Evolutionary conservation across 106 monocot genomes (phyloP), one percentile per base, ranked within the genome.

Genomic region (Narthecium ossifragum): DNA sequence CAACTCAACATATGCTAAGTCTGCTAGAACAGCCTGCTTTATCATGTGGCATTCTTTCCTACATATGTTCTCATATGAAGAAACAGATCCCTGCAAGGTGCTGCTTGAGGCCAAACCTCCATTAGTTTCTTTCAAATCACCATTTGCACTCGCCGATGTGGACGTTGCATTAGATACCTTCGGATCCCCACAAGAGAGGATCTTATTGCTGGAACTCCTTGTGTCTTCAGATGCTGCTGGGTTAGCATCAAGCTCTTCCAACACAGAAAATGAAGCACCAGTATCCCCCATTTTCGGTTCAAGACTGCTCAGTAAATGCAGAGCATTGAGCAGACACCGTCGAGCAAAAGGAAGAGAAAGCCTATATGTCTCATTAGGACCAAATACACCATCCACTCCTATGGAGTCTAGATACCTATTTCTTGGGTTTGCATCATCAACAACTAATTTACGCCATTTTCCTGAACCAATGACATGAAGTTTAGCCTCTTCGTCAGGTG

Each of bases 291-390:
- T 55, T 62, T 72, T 78, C 60, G 47, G 20, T 28, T 73, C 83
- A 48, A 64, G 36, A 30, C 22, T 59, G 55, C 81, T 57, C 77
- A 96, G 47, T 23, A 90, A 70, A 52, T 83, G 56, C 32, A 80
- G 64, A 14, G 86, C 86, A 73, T 75, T 96, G 20, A 76, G 59
- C 30, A 96, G 74, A 51, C 83, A 96, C 53, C 70, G 71, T 23
- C 78, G 57, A 36, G 90, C 84, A 73, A 80, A 86, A 25, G 90
- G 67, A 57, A 96, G 70, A 17, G 94, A 96, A 8, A 86, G 62
- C 53, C 61, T 64, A 52, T 11, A 60, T 2, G 31, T 9, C 2
- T 67, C 40, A 56, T 66, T 34, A 17, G 45, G 39, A 29, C 34
- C 54, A 8, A 70, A 41, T 25, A 47, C 38, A 51, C 66, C 72